Evolutionary conservation across 305 asterid genomes (phyloP), one percentile per base, ranked within the genome.

Genomic region (Solanum hybrid): DNA sequence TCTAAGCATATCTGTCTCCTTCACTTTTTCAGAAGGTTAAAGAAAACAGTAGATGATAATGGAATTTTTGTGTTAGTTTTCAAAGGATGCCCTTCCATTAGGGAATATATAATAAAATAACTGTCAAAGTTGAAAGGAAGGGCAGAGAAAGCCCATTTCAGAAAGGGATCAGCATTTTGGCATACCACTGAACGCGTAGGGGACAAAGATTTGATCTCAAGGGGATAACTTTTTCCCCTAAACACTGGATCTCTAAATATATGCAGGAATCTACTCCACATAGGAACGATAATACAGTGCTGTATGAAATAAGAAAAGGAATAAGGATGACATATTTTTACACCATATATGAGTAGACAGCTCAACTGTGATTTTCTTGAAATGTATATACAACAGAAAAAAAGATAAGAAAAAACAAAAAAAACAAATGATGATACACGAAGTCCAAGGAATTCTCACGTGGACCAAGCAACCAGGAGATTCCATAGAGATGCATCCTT

Each of bases 401-500:
- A 35, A 11, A 69, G 8, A 24, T 69, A 26, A 24, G 33, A 33
- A 22, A 35, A 34, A 8, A 81, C 46, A 37, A 37, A 80, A 24
- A 26, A 83, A 39, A 16, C 18, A 83, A 83, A 20, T 22, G 92
- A 90, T 91, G 92, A 57, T 28, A 51, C 39, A 20, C 8, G 34
- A n/a, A 80, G 64, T 36, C 7, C 86, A 37, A 51, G 28, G 87
- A 84, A 84, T 84, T 18, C 74, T 83, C 87, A 84, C 87, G 88
- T 64, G 64, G 82, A 90, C 92, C 88, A 88, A 36, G 89, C 35
- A 6, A 90, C 88, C n/a, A 90, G 84, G 37, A 88, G 73, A 81
- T 90, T 90, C 92, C 92, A 90, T 4, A 90, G 76, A 73, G 86
- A 80, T 51, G 92, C 86, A 81, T 87, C 92, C 40, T 90, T 90